A percentile compares a stretch with the other conserved stretches of the same genome.
Conservation (phyloP, 2,329 filamentous ascomycete genomes). For the Thielaviopsis euricoi region DNA sequence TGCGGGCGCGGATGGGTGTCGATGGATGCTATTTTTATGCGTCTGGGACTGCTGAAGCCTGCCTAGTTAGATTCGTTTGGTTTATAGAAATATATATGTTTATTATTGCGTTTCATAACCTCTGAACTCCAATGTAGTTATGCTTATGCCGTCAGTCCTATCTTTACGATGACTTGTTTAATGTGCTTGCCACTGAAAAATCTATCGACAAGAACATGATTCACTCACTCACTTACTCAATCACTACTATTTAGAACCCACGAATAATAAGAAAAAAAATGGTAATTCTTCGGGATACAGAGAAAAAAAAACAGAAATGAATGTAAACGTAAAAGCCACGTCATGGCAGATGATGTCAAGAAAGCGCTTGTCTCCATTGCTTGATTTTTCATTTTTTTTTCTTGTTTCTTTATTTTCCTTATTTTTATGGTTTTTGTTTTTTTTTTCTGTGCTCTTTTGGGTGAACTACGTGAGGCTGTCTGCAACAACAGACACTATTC, state of each 20-base stretch:
- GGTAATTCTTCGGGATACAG: background rate
- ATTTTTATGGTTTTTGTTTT: too few relatives aligned
- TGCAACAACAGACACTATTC: background rate
- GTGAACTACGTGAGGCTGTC: background rate
- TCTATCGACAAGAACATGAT: too few relatives aligned
- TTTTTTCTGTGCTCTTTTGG: background rate
- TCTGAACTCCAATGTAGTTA: too few relatives aligned
- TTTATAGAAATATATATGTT: background rate
- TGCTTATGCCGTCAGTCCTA: too few relatives aligned
- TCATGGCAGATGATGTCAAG: background rate
- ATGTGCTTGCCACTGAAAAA: too few relatives aligned
- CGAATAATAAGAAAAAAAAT: too few relatives aligned
- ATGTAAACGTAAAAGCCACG: background rate
- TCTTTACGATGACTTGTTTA: too few relatives aligned
- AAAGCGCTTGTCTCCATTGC: background rate
- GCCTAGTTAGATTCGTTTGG: background rate
- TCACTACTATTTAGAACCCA: too few relatives aligned
- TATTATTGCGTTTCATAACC: too few relatives aligned
- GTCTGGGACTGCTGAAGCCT: slow-evolving; percentile 33
- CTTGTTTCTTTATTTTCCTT: background rate
- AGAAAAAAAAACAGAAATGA: too few relatives aligned
- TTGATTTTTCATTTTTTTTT: background rate
- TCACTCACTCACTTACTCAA: too few relatives aligned
- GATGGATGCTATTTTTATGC: slow-evolving; percentile 75
- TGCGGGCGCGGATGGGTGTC: slow-evolving; percentile 86